Evolutionary conservation across 225 moss, liverwort and hornwort species (phyloP), one percentile per base, ranked within the genome.

Genomic region (Sphagnum tenellum): DNA sequence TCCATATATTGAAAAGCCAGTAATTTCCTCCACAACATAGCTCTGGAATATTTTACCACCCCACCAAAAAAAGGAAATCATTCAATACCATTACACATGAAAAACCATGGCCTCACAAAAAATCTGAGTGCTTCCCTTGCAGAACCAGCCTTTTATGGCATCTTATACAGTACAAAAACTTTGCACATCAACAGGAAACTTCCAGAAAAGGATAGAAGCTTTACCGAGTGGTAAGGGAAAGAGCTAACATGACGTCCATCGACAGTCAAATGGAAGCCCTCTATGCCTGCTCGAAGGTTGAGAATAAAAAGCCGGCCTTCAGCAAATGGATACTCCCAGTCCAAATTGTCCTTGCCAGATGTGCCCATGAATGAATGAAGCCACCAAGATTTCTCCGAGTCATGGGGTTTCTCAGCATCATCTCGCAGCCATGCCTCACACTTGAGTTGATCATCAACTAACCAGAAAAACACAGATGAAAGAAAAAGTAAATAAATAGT

Each of bases 371-470:
- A 74, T 75, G 73, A 66, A 5, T 64, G 66, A 49, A 55, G 62
- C 74, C 65, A 54, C 71, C 62, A 70, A 3, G 69, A 60, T 4
- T 76, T 85, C 70, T 76, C 78, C 9, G 76, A 46, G 45, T 76
- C 71, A 47, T 9, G 46, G 1, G 57, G 46, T 57, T 58, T 29
- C 3, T 67, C 63, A 7, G 63, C 74, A 0, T 77, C 58, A 7
- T 46, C 52, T 48, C 67, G 64, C 69, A 81, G 73, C 85, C 85
- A 81, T 69, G 75, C 62, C 64, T 81, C 78, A 2, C 77, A 80
- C 29, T 67, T 80, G 0, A 9, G 12, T 13, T 66, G 67, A 53
- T 56, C 84, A 46, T 84, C 77, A 52, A 77, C 74, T 84, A 65
- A 52, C 9, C 9, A 9, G 52, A 52, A 52, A 52, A 9, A 5